Evolutionary conservation across 2,329 filamentous ascomycete species (phyloP).

Genomic region (Paramyrothecium sp.): DNA sequence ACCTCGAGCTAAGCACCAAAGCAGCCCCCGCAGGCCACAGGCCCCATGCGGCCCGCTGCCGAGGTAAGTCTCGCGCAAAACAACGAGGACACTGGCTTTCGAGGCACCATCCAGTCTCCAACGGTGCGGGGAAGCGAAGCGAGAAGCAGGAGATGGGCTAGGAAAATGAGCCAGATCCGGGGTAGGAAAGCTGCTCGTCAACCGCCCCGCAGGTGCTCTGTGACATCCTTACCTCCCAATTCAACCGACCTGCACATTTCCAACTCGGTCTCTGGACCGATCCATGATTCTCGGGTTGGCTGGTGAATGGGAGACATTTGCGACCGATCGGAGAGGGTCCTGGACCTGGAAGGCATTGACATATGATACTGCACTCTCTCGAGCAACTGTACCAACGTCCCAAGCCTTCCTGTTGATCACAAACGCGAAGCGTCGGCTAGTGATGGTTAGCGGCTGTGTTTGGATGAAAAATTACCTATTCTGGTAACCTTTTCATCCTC

Average conservation of each 20-base stretch:
- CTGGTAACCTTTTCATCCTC: not conserved
- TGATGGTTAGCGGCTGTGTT: too few species aligned
- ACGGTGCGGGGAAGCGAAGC: not conserved
- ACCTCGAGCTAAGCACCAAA: not conserved
- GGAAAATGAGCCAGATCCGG: not conserved
- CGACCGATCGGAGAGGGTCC: too few species aligned
- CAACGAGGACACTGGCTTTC: too few species aligned
- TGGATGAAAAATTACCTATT: not conserved
- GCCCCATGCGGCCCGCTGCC: not conserved
- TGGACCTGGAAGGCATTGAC: too few species aligned
- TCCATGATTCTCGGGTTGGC: too few species aligned
- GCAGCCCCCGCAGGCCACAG: not conserved
- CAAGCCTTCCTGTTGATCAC: not conserved
- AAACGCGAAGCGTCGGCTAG: not conserved
- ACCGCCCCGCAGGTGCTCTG: not conserved
- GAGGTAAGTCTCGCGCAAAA: not conserved
- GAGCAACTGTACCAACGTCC: too few species aligned
- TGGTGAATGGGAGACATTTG: too few species aligned
- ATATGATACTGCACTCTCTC: too few species aligned
- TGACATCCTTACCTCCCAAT: not conserved
- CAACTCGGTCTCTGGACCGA: too few species aligned
- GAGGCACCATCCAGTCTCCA: too few species aligned
- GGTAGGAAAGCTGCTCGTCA: constrained; percentile 3
- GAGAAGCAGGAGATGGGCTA: not conserved
- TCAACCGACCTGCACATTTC: not conserved